Evolutionary conservation across 768 basidiomycete genomes (phyloP), one percentile per base, ranked within the genome.

Genomic region (Termitomyces eurrhizus): DNA sequence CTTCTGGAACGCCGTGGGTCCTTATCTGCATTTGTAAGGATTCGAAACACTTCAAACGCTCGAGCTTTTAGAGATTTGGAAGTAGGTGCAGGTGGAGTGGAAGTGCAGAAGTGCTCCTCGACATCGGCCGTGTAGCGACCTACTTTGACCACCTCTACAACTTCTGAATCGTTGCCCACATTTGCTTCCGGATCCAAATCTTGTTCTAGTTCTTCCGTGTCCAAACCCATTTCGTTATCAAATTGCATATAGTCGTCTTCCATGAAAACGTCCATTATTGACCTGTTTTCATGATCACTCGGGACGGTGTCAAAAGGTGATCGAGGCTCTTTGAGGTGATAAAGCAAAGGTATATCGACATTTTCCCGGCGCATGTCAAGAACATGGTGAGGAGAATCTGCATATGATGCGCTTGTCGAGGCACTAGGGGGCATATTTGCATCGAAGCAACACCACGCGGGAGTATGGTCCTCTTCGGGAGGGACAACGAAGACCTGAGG

Each of bases 121-220:
- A 51, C 56, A 45, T 63, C 57, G 52, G 66, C 48, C 32, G 32
- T 55, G 54, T 69, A 64, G 41, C 84, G 79, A 63, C 79, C 75
- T 59, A 87, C 79, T 67, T 83, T 85, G 42, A 87, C 75, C 35
- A 87, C 80, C 67, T 88, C 86, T 14, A 86, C 72, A 39, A 87
- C 78, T 64, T 85, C 85, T 21, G 81, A 84, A 61, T 82, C 82
- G 60, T 79, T 70, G 16, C 73, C 78, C 44, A 67, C 55, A 42
- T 72, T 24, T 21, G 39, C 18, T 26, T 32, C 56, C 50, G 24
- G 48, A 35, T 68, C 68, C 33, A 42, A 24, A 4, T 67, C 66
- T 48, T 57, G 57, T 2, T 74, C 69, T 14, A 65, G 58, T 7
- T 73, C 71, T 24, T 73, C 71, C 21, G 57, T 60, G 13, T 70